phyloP scores from a whole-genome alignment of 768 basidiomycete genomes.

The Boletus sp. region DNA sequence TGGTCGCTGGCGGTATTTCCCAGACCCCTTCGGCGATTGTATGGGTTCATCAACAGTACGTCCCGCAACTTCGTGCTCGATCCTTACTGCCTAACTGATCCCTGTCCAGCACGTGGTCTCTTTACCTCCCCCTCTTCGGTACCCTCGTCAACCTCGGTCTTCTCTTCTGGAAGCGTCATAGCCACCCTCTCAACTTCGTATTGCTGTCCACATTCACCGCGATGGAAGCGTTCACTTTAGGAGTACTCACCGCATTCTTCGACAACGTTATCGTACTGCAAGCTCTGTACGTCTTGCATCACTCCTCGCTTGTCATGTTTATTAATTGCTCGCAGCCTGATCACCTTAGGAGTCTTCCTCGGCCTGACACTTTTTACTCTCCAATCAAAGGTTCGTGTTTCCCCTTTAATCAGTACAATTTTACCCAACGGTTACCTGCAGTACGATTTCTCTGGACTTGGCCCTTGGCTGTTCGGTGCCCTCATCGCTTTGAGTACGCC shows the following conservation, averaged over 20 bases:
- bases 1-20: conserved; percentile 72
- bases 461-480: conserved; percentile 84
- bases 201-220: conserved; percentile 85
- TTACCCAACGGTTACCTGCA: conserved; percentile 25
- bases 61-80: conserved; percentile 9
- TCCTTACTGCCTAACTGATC: conserved; percentile 1
- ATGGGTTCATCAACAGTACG: conserved; percentile 74
- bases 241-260: conserved; percentile 76
- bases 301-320: background rate
- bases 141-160: conserved; percentile 76
- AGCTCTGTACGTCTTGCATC: conserved; percentile 58
- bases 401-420: background rate
- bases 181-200: conserved; percentile 82
- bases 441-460: conserved; percentile 95
- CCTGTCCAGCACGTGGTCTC: conserved; percentile 61
- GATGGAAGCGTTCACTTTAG: conserved; percentile 87
- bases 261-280: conserved; percentile 75
- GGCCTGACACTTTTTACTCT: conserved; percentile 93
- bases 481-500: conserved; percentile 71
- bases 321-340: conserved; percentile 47
- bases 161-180: conserved; percentile 91
- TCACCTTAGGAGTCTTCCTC: conserved; percentile 89
- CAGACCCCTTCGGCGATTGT: conserved; percentile 53
- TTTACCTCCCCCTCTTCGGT: conserved; percentile 76
- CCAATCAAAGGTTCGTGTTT: conserved; percentile 72